Percentiles rank a stretch among this genome's conserved stretches.
Conservation (phyloP, 495 filamentous ascomycete genomes). For the Evernia prunastri region DNA sequence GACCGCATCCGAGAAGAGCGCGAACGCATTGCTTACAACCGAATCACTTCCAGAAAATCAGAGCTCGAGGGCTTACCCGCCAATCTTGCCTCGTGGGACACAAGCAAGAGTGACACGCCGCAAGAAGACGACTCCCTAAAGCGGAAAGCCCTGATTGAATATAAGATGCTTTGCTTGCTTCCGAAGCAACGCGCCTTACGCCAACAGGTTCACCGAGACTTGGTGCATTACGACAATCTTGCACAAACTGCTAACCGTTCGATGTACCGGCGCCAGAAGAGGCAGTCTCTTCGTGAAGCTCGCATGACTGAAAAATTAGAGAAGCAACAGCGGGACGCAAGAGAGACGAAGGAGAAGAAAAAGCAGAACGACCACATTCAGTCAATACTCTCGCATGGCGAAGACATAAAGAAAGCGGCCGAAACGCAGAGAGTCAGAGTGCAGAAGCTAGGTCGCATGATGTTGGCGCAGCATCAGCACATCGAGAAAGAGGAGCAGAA, state of each 20-base stretch:
- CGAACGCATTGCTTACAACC: conserved; percentile 82
- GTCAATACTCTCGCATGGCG: conserved; percentile 60
- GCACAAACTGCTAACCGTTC: conserved; percentile 91
- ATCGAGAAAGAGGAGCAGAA: conserved; percentile 99
- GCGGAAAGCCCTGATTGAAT: conserved; percentile 84
- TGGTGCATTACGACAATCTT: conserved; percentile 89
- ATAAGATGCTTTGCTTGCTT: conserved; percentile 75
- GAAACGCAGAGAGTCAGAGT: conserved; percentile 55
- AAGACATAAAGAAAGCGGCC: conserved; percentile 54
- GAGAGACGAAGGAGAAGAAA: conserved; percentile 90
- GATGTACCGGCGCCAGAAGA: conserved; percentile 88
- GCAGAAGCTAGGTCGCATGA: conserved; percentile 80
- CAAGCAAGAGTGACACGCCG: conserved; percentile 59
- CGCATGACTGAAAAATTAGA: conserved; percentile 96
- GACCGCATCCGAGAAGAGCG: conserved; percentile 76
- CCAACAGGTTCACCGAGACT: conserved; percentile 76
- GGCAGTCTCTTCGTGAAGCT: conserved; percentile 90
- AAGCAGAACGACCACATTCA: conserved; percentile 87
- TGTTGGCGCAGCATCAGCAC: conserved; percentile 81
- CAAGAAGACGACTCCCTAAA: conserved; percentile 77
- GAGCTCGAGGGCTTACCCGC: conserved; percentile 77
- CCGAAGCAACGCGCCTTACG: conserved; percentile 79
- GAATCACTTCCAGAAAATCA: conserved; percentile 71
- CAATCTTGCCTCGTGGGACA: conserved; percentile 79
- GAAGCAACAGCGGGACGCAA: conserved; percentile 94